Percentiles rank a stretch among this genome's conserved stretches.
These are phyloP conservation scores for Colletotrichum zoysiae DNA, from an alignment of 2,329 filamentous ascomycete genomes.

Conservation along the genomic window DNA sequence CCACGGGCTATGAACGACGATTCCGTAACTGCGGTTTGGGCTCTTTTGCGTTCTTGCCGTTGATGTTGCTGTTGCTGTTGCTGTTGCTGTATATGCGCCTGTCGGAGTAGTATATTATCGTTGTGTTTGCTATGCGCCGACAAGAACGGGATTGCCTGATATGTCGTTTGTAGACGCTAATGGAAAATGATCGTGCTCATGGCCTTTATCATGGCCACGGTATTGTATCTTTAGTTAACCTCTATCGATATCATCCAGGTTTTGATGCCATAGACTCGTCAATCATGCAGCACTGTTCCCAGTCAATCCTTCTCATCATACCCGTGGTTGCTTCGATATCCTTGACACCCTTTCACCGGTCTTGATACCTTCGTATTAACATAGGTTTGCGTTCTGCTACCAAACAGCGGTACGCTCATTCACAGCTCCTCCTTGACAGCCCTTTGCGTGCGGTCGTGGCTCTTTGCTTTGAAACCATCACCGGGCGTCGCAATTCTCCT, in stretches of 20 bases:
- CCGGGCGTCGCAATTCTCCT: conserved; percentile 41
- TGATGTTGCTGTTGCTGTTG: not conserved
- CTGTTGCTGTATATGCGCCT: not conserved
- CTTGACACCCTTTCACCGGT: not conserved
- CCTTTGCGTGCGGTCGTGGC: conserved; percentile 40
- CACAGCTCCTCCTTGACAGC: conserved; percentile 43
- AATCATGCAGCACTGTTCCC: too few relatives aligned
- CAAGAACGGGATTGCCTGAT: not conserved
- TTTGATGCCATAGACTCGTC: not conserved
- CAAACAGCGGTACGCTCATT: not conserved
- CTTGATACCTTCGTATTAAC: not conserved
- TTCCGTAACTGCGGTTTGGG: not conserved
- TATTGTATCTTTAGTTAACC: too few relatives aligned
- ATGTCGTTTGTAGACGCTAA: not conserved
- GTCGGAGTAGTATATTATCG: not conserved
- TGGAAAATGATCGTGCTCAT: not conserved
- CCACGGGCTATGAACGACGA: too few relatives aligned
- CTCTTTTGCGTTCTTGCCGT: not conserved
- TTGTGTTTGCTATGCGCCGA: not conserved
- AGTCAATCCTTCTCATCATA: not conserved
- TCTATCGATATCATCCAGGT: not conserved
- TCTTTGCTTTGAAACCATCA: conserved; percentile 44
- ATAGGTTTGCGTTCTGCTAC: not conserved
- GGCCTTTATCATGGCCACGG: not conserved
- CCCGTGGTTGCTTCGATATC: too few relatives aligned